Evolutionary conservation across 139 green algal genomes (phyloP).

Genomic region (Chlamydomonas sp.): DNA sequence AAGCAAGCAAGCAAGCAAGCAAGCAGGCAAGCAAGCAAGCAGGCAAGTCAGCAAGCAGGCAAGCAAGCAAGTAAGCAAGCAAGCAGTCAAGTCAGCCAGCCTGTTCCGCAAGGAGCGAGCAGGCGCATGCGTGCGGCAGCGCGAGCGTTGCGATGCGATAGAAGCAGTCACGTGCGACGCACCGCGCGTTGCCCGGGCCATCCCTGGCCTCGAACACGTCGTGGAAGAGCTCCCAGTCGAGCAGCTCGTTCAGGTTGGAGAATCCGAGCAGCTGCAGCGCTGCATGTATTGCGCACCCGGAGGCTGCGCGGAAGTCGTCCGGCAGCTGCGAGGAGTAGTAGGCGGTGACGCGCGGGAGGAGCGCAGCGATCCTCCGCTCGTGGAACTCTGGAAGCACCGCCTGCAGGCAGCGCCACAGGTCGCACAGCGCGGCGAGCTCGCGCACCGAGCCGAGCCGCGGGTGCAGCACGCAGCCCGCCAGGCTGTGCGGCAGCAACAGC

Average conservation of each 20-base stretch:
- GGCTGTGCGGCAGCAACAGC: background rate
- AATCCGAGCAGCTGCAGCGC: background rate
- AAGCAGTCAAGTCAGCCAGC: too few relatives aligned
- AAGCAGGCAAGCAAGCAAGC: too few relatives aligned
- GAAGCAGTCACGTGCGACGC: too few relatives aligned
- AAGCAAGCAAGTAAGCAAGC: too few relatives aligned
- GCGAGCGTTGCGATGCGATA: too few relatives aligned
- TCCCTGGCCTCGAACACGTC: background rate
- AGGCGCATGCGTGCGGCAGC: too few relatives aligned
- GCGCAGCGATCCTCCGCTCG: background rate
- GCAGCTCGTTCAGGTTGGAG: background rate
- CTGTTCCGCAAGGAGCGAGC: too few relatives aligned
- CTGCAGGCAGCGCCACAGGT: conserved; percentile 4
- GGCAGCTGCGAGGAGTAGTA: background rate
- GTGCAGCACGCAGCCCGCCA: background rate
- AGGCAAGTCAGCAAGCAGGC: too few relatives aligned
- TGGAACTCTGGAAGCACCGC: conserved; percentile 6
- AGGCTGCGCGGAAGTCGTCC: background rate
- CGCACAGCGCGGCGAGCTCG: background rate
- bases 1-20: too few relatives aligned
- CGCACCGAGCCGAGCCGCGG: background rate
- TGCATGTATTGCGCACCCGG: too few relatives aligned
- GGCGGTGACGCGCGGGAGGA: too few relatives aligned
- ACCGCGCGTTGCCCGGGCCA: too few relatives aligned
- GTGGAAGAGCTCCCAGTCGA: background rate